Percentiles rank a stretch among this genome's conserved stretches.
Evolutionary conservation across 2,329 filamentous ascomycete species (phyloP).

Genomic region (Fusarium sp.): DNA sequence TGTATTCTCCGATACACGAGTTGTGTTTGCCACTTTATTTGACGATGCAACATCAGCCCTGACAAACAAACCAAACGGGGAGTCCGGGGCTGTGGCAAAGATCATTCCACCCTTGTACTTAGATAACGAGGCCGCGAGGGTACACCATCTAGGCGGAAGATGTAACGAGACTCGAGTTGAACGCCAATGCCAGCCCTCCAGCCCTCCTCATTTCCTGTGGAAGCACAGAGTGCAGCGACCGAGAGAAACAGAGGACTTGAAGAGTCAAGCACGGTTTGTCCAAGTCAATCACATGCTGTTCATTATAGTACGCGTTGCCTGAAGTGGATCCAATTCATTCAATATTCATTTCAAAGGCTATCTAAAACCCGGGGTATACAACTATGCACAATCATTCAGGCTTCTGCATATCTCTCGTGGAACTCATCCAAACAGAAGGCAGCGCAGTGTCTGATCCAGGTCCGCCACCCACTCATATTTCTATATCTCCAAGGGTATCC

Average conservation of each 20-base stretch:
- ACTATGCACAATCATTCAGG: constrained; percentile 12
- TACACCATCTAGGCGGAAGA: constrained; percentile 5
- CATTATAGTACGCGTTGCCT: neutral
- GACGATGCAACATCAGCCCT: constrained; percentile 16
- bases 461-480: constrained; percentile 5
- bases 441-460: neutral
- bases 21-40: constrained; percentile 26
- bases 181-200: constrained; percentile 15
- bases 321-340: neutral
- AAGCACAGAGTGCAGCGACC: neutral
- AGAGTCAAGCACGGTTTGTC: neutral
- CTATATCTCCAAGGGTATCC: constrained; percentile 30
- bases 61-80: constrained; percentile 12
- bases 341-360: constrained; percentile 10
- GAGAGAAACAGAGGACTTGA: neutral
- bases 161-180: constrained; percentile 3
- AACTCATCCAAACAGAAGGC: neutral
- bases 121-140: constrained; percentile 19
- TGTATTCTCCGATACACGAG: constrained; percentile 29
- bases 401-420: neutral
- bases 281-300: neutral
- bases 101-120: constrained; percentile 18
- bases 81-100: neutral
- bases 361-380: constrained; percentile 24
- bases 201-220: neutral